Conservation (phyloP, 768 basidiomycete species). For the Roridomyces roridus region DNA sequence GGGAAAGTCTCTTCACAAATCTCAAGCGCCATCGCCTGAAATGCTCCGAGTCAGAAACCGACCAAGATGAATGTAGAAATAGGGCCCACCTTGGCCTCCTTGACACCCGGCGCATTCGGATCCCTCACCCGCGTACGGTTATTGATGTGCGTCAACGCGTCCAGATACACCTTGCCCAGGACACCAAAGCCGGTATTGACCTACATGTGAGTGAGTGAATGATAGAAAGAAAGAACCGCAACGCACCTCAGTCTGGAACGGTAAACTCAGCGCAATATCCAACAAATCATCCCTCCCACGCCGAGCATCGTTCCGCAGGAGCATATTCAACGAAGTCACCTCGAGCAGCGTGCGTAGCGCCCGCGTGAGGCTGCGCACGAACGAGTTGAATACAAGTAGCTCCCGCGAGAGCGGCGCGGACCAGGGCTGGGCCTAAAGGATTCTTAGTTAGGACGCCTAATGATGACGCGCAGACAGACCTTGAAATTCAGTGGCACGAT, state of each 20-base stretch:
- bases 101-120: conserved; percentile 78
- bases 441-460: background rate
- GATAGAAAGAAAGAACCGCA: background rate
- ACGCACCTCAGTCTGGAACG: conserved; percentile 89
- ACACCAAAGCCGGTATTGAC: conserved; percentile 96
- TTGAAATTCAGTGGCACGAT: conserved; percentile 96
- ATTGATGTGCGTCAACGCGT: conserved; percentile 89
- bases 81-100: conserved; percentile 64
- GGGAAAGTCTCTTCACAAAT: conserved; percentile 95
- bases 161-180: conserved; percentile 94
- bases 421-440: conserved; percentile 83
- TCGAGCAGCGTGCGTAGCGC: conserved; percentile 91
- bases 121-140: conserved; percentile 78
- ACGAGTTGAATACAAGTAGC: conserved; percentile 97
- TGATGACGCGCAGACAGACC: conserved; percentile 50
- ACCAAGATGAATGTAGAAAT: background rate
- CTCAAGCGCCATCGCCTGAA: conserved; percentile 74
- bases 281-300: conserved; percentile 88
- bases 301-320: conserved; percentile 87
- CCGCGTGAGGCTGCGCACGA: conserved; percentile 89
- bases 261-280: conserved; percentile 90
- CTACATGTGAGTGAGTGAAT: background rate
- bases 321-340: conserved; percentile 88
- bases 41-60: background rate
- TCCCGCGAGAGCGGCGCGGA: conserved; percentile 96